phyloP scores from a whole-genome alignment of 495 filamentous ascomycete genomes.

The Evansstolkia leycettana region DNA sequence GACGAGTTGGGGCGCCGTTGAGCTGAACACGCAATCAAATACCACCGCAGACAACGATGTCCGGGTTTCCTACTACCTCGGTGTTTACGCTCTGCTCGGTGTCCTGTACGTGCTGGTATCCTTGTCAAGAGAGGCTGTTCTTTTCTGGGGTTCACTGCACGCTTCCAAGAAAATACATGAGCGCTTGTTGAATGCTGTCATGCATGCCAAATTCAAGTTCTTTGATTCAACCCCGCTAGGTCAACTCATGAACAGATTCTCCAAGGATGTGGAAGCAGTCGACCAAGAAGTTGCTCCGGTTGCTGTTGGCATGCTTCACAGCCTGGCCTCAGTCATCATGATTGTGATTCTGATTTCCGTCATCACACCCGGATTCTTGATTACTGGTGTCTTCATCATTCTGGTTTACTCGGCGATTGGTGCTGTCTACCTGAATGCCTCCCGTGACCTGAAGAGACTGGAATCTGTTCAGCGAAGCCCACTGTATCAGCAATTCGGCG shows the following conservation, averaged over 20 bases:
- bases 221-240: slow-evolving; percentile 96
- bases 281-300: slow-evolving; percentile 94
- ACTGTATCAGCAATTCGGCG: slow-evolving; percentile 95
- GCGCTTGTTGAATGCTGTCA: slow-evolving; percentile 63
- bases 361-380: slow-evolving; percentile 86
- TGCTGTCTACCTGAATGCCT: slow-evolving; percentile 79
- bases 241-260: slow-evolving; percentile 97
- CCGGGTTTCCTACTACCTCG: slow-evolving; percentile 72
- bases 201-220: slow-evolving; percentile 88
- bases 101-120: slow-evolving; percentile 61
- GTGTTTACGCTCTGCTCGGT: slow-evolving; percentile 70
- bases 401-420: slow-evolving; percentile 73
- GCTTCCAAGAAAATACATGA: slow-evolving; percentile 81
- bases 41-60: slow-evolving; percentile 38
- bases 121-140: slow-evolving; percentile 63
- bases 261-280: slow-evolving; percentile 88
- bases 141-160: slow-evolving; percentile 85
- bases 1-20: slow-evolving; percentile 16
- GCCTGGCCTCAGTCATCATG: slow-evolving; percentile 66
- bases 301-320: slow-evolving; percentile 61
- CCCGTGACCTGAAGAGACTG: slow-evolving; percentile 83
- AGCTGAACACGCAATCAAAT: slow-evolving; percentile 14
- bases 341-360: slow-evolving; percentile 84
- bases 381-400: slow-evolving; percentile 78
- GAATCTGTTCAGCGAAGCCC: slow-evolving; percentile 93